Conservation (phyloP, 108 stramenopile species). For the Skeletonema potamos region DNA sequence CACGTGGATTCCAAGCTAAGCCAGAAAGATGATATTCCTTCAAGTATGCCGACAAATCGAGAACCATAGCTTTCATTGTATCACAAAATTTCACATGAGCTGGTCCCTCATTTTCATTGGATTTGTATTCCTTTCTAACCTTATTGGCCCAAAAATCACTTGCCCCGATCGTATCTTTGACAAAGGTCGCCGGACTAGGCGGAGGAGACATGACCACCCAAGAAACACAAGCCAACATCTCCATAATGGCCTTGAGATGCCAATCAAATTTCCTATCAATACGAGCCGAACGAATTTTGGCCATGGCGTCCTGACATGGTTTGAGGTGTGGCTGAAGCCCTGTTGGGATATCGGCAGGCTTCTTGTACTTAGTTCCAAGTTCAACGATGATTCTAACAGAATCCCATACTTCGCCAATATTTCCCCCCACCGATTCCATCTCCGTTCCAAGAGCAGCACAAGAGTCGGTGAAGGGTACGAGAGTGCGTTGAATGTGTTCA, state of each 20-base stretch:
- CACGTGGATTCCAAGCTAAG: constrained; percentile 85
- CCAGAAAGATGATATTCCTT: constrained; percentile 91
- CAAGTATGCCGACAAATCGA: constrained; percentile 82
- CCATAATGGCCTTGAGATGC: constrained; percentile 77
- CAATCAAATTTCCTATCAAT: constrained; percentile 76
- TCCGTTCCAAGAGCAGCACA: constrained; percentile 70
- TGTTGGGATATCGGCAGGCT: constrained; percentile 40
- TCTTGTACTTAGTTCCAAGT: constrained; percentile 66
- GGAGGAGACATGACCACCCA: constrained; percentile 77
- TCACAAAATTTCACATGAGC: constrained; percentile 89
- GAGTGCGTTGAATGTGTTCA: constrained; percentile 53
- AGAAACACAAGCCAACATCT: constrained; percentile 74
- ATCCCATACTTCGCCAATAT: constrained; percentile 52
- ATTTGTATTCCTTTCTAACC: constrained; percentile 91
- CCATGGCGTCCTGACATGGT: constrained; percentile 64
- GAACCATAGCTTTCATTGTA: constrained; percentile 74
- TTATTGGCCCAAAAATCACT: constrained; percentile 97
- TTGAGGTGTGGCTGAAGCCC: constrained; percentile 60
- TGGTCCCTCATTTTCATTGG: constrained; percentile 74
- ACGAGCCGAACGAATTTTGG: constrained; percentile 53
- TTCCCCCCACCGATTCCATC: constrained; percentile 56
- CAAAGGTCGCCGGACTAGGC: constrained; percentile 64
- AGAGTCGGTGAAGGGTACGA: constrained; percentile 61
- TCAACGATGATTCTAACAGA: constrained; percentile 66
- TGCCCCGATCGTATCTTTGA: constrained; percentile 84